A percentile compares a stretch with the other conserved stretches of the same genome.
phyloP scores from a whole-genome alignment of 208 protist genomes.

The Wallacemonas collosoma region DNA sequence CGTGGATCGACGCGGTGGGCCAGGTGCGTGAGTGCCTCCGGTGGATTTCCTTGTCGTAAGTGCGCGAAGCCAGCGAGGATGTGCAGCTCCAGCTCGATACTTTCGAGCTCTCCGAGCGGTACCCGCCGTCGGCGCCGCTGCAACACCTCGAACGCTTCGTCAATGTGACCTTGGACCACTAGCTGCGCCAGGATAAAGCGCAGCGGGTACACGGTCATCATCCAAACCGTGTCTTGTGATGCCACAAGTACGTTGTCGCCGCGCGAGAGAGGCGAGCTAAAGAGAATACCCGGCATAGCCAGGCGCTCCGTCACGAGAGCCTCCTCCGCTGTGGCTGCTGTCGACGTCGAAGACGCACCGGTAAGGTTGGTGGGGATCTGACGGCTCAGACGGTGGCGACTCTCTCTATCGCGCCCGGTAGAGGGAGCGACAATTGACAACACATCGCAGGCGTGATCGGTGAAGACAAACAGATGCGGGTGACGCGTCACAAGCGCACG shows the following conservation, averaged over 20 bases:
- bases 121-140: slow-evolving; percentile 9
- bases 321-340: background rate
- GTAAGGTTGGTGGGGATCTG: background rate
- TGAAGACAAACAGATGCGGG: slow-evolving; percentile 76
- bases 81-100: slow-evolving; percentile 63
- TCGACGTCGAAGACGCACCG: slow-evolving; percentile 41
- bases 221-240: slow-evolving; percentile 60
- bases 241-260: slow-evolving; percentile 57
- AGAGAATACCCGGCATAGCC: slow-evolving; percentile 51
- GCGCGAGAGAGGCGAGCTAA: slow-evolving; percentile 43
- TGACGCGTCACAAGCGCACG: slow-evolving; percentile 47
- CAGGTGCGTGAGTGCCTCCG: slow-evolving; percentile 56
- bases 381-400: no score
- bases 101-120: slow-evolving; percentile 24
- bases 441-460: slow-evolving; percentile 64
- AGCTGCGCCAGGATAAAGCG: slow-evolving; percentile 64
- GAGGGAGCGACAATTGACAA: slow-evolving; percentile 20
- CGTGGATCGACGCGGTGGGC: slow-evolving; percentile 65
- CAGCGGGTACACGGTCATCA: slow-evolving; percentile 53
- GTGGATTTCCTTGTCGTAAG: slow-evolving; percentile 46
- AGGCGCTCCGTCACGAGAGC: slow-evolving; percentile 42
- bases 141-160: slow-evolving; percentile 74
- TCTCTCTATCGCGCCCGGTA: background rate
- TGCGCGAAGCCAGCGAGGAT: slow-evolving; percentile 70
- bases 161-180: slow-evolving; percentile 42